Evolutionary conservation across 1,139 yeast genomes (phyloP).

Genomic region (Entelexis sorbosivorans): DNA sequence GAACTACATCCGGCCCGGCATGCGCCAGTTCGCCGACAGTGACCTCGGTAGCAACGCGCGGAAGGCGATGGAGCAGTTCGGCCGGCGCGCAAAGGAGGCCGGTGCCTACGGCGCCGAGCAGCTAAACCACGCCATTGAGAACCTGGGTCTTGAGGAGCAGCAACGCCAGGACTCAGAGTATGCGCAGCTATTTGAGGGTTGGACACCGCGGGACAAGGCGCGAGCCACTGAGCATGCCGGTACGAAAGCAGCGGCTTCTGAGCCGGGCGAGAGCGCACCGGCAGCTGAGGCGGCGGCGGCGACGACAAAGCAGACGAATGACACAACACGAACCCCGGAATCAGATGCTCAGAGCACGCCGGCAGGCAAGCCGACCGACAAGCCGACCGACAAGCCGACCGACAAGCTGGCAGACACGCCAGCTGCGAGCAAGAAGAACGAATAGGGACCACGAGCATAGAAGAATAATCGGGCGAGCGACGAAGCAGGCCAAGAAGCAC

Average conservation of each 20-base stretch:
- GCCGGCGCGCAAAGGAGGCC: conserved; percentile 85
- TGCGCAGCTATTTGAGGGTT: conserved; percentile 40
- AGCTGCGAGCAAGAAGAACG: background rate
- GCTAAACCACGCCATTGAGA: conserved; percentile 45
- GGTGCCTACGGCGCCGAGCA: conserved; percentile 53
- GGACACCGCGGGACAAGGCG: conserved; percentile 14
- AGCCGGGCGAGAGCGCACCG: too few species aligned
- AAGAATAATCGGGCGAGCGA: background rate
- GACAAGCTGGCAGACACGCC: too few species aligned
- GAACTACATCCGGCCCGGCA: conserved; percentile 76
- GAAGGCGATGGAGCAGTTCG: conserved; percentile 90
- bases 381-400: too few species aligned
- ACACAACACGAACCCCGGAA: too few species aligned
- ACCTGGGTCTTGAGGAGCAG: conserved; percentile 30
- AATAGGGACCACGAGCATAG: background rate
- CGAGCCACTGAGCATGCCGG: background rate
- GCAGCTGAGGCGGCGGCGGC: too few species aligned
- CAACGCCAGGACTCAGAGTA: conserved; percentile 36
- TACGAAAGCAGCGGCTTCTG: too few species aligned
- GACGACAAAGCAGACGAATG: too few species aligned
- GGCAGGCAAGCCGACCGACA: too few species aligned
- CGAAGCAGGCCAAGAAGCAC: background rate
- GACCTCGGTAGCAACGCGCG: conserved; percentile 72
- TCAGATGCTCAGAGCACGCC: too few species aligned
- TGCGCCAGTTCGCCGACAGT: conserved; percentile 68